Percentiles rank a stretch among this genome's conserved stretches.
phyloP scores from a whole-genome alignment of 371 early-diverging fungal genomes.

The Mortierella polycephala region DNA sequence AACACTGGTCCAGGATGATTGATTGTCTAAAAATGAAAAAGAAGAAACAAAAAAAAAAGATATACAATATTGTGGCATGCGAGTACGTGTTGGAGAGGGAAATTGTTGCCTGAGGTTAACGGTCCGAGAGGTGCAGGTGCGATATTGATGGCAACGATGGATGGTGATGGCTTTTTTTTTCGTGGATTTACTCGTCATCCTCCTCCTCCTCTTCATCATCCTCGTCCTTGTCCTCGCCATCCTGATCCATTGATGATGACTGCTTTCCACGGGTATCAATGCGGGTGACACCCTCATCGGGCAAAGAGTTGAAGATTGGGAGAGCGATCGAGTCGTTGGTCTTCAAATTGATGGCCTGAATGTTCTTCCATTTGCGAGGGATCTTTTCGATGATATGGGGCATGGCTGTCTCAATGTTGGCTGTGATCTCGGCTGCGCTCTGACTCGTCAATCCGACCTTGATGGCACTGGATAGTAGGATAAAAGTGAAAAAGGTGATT shows the following conservation, averaged over 20 bases:
- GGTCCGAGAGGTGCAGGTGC: too few relatives aligned
- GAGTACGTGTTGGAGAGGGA: background rate
- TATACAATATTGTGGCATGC: background rate
- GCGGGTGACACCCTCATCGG: constrained; percentile 54
- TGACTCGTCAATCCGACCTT: constrained; percentile 76
- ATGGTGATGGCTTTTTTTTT: constrained; percentile 6
- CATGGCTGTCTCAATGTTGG: constrained; percentile 78
- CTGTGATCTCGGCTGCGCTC: constrained; percentile 70
- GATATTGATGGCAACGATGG: too few relatives aligned
- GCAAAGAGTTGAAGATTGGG: constrained; percentile 74
- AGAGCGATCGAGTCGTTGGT: constrained; percentile 81
- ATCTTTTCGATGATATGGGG: constrained; percentile 67
- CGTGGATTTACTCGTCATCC: constrained; percentile 15
- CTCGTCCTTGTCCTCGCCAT: constrained; percentile 44
- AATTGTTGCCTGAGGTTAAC: too few relatives aligned
- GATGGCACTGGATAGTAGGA: constrained; percentile 61
- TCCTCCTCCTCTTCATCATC: constrained; percentile 51
- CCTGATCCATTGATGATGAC: constrained; percentile 38
- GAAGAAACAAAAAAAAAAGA: constrained; percentile 8
- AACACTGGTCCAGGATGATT: background rate
- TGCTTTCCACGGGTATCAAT: constrained; percentile 44
- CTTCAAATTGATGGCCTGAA: constrained; percentile 85
- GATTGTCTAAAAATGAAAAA: background rate
- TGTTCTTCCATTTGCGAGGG: constrained; percentile 80
- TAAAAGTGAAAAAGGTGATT: constrained; percentile 11